phyloP scores from a whole-genome alignment of 108 stramenopile species.

The Fragilaria crotonensis region DNA sequence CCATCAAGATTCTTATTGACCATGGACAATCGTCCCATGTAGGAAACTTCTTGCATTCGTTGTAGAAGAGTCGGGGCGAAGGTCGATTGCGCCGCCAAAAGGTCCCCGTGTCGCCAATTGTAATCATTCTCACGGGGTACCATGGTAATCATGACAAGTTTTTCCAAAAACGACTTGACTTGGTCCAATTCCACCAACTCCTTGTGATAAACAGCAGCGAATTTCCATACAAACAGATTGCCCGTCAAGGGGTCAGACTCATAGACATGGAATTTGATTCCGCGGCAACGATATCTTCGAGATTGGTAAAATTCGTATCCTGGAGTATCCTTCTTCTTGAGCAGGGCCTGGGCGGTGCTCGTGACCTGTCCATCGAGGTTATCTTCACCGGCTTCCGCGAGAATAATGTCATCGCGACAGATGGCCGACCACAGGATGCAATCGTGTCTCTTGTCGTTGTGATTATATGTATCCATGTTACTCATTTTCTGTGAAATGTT shows the following conservation, averaged over 20 bases:
- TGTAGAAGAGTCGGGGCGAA: slow-evolving; percentile 65
- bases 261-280: slow-evolving; percentile 62
- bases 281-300: slow-evolving; percentile 17
- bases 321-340: slow-evolving; percentile 47
- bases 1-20: slow-evolving; percentile 39
- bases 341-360: slow-evolving; percentile 30
- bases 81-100: slow-evolving; percentile 36
- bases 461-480: too few species aligned
- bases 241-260: slow-evolving; percentile 16
- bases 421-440: slow-evolving; percentile 49
- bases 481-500: too few species aligned
- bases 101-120: slow-evolving; percentile 37
- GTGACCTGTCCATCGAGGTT: slow-evolving; percentile 27
- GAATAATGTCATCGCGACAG: slow-evolving; percentile 38
- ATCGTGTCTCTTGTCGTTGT: slow-evolving; percentile 1
- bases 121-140: slow-evolving; percentile 28
- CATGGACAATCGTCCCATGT: slow-evolving; percentile 32
- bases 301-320: slow-evolving; percentile 47
- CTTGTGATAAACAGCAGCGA: slow-evolving; percentile 48
- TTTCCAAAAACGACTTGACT: slow-evolving; percentile 53
- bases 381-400: slow-evolving; percentile 59
- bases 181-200: slow-evolving; percentile 15
- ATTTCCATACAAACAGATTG: slow-evolving; percentile 40
- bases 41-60: slow-evolving; percentile 56
- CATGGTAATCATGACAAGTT: slow-evolving; percentile 52